Evolutionary conservation across 305 asterid genomes (phyloP).

Genomic region (Caryopteris hybrid): DNA sequence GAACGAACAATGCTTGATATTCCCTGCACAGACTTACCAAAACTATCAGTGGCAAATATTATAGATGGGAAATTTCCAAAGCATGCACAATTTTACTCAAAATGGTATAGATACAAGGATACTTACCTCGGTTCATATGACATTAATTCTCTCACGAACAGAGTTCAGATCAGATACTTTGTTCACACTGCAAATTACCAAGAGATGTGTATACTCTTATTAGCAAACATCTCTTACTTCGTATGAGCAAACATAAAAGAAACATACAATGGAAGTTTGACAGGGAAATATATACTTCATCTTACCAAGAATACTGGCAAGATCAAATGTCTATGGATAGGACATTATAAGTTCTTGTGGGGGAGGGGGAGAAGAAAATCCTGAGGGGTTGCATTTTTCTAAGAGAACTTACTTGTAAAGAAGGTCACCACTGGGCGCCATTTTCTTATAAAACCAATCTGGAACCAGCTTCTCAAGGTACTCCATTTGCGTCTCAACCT

Average conservation of each 20-base stretch:
- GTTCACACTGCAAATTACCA: slow-evolving; percentile 49
- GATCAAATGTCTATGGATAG: too few species aligned
- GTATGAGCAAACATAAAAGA: neutral
- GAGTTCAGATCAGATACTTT: slow-evolving; percentile 49
- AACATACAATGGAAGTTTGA: neutral
- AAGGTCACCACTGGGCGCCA: slow-evolving; percentile 62
- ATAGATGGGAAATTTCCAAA: neutral
- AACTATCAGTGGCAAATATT: neutral
- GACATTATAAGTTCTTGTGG: neutral
- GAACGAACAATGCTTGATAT: neutral
- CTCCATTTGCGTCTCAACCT: slow-evolving; percentile 64
- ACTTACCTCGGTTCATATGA: slow-evolving; percentile 41
- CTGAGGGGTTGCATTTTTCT: neutral
- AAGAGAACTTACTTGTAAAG: slow-evolving; percentile 52
- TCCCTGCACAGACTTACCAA: slow-evolving; percentile 19
- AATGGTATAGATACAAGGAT: neutral
- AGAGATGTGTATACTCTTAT: neutral
- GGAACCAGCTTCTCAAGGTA: slow-evolving; percentile 79
- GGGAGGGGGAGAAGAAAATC: neutral
- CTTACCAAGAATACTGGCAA: neutral
- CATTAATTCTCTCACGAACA: slow-evolving; percentile 44
- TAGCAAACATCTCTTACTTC: neutral
- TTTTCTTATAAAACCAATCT: slow-evolving; percentile 68
- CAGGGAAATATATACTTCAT: neutral
- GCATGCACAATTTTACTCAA: neutral